These are phyloP conservation scores for Hemileia vastatrix DNA, from an alignment of 1,284 basidiomycete genomes.

Conservation along the genomic window DNA sequence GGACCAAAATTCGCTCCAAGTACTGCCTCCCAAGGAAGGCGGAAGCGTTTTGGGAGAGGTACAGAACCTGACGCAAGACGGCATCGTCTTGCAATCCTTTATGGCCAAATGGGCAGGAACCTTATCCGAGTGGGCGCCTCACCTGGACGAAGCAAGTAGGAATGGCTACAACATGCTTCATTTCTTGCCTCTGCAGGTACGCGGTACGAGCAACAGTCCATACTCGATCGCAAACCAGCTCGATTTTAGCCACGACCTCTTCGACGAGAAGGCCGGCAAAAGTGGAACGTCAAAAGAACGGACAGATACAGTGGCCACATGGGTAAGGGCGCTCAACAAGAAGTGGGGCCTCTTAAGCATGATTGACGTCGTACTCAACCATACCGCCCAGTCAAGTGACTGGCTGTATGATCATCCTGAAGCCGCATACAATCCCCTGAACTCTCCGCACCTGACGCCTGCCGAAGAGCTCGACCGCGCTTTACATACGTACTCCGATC, in stretches of 20 bases:
- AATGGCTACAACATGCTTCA: slow-evolving; percentile 41
- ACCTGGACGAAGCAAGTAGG: slow-evolving; percentile 33
- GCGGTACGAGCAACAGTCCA: slow-evolving; percentile 34
- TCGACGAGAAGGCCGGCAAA: slow-evolving; percentile 25
- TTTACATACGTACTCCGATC: slow-evolving; percentile 29
- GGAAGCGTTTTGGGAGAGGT: slow-evolving; percentile 26
- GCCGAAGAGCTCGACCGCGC: slow-evolving; percentile 37
- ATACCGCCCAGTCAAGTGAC: slow-evolving; percentile 34
- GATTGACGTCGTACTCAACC: slow-evolving; percentile 38
- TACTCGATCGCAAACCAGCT: slow-evolving; percentile 37
- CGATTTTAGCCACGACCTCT: slow-evolving; percentile 35
- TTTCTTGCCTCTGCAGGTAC: slow-evolving; percentile 36
- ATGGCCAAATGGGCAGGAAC: slow-evolving; percentile 39
- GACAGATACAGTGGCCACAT: slow-evolving; percentile 25
- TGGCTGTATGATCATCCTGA: slow-evolving; percentile 40
- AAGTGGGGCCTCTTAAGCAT: slow-evolving; percentile 38
- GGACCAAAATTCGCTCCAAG: slow-evolving; percentile 21
- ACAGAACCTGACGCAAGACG: slow-evolving; percentile 32
- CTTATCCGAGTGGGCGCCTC: slow-evolving; percentile 32
- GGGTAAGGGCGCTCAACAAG: slow-evolving; percentile 28
- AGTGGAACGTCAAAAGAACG: slow-evolving; percentile 27
- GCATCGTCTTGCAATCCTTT: slow-evolving; percentile 35
- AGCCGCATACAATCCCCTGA: slow-evolving; percentile 35
- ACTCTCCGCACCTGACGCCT: slow-evolving; percentile 37
- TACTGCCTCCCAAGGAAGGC: slow-evolving; percentile 20